Evolutionary conservation across 192 early-diverging fungal species (phyloP), one percentile per base, ranked within the genome.

Genomic region (Backusella psychrophila): DNA sequence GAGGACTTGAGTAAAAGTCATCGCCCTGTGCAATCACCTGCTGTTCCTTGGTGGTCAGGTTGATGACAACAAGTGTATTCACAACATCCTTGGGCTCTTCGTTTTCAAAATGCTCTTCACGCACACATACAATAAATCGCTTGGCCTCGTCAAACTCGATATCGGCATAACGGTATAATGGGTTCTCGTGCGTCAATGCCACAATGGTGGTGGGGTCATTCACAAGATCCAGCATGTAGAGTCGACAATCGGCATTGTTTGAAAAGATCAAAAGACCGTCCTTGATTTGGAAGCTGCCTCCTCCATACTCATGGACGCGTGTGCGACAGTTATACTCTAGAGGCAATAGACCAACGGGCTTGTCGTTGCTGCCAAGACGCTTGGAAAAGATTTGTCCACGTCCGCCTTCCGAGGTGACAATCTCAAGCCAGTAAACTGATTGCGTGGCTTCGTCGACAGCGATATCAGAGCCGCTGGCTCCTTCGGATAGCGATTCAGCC

Each of bases 221-320:
- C 3, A 79, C 69, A 0, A 81, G 39, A 41, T 81, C 71, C 4
- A 90, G 34, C 35, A 87, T 79, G 73, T 91, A 91, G 4, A 91
- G 68, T 23, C 87, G 86, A n/a, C 78, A 73, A 73, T 91, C 88
- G 3, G 34, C 33, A 81, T 87, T 85, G 75, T 94, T 91, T 42
- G 87, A 79, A 71, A 92, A 95, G 65, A 93, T 81, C 11, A 93
- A 72, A 17, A 88, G 39, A 11, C 88, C 85, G 44, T 83, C 84
- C 33, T 85, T 77, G 11, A 90, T 86, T 0, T 86, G 77, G 69
- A 91, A 92, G 1, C 85, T 80, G 12, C 87, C 89, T 35, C 93
- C 91, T 35, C 94, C 94, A 71, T 93, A 95, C 79, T 94, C 94
- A 72, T 95, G 92, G 6, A 94, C 93, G 7, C 86, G 85, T 1